Evolutionary conservation across 208 protist species (phyloP), one percentile per base, ranked within the genome.

Genomic region (Strigomonas culicis): DNA sequence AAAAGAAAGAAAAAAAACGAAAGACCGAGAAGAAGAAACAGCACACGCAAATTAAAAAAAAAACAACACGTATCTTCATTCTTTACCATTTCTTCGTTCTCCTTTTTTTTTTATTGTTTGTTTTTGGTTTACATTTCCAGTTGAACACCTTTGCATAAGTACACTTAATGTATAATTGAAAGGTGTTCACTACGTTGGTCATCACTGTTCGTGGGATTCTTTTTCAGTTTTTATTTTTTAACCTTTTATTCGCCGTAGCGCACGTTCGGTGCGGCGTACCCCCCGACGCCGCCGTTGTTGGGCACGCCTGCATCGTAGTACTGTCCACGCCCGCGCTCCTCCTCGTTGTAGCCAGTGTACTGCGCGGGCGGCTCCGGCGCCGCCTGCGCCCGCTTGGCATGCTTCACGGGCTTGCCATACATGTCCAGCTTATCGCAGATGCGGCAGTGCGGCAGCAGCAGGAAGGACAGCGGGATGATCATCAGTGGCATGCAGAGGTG

Each of bases 401-500:
- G n/a, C n/a, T n/a, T n/a, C n/a, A n/a, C n/a, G n/a, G n/a, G n/a
- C n/a, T n/a, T n/a, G n/a, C n/a, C n/a, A n/a, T n/a, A n/a, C n/a
- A n/a, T n/a, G 4, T 32, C 21, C 11, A 21, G 11, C 11, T 34
- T 58, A 43, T 85, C 75, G 66, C 73, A 78, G 21, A 89, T 77
- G 27, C 82, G 75, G 19, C 72, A 70, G 25, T 41, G 44, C 0
- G 88, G 88, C 49, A 94, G 66, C 44, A 89, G 44, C 59, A 88
- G 56, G 60, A 85, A 90, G 22, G 75, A 71, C 13, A 89, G 67
- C 7, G 84, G 82, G 24, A 94, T 77, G 47, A 68, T 62, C 32
- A 90, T 49, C 51, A 90, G 55, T 15, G 84, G 88, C n/a, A 72
- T 53, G 24, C 75, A 31, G 36, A 87, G 67, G 68, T 92, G 84